Evolutionary conservation across 805 yeast genomes (phyloP).

Genomic region (Allodekkera sacchari): DNA sequence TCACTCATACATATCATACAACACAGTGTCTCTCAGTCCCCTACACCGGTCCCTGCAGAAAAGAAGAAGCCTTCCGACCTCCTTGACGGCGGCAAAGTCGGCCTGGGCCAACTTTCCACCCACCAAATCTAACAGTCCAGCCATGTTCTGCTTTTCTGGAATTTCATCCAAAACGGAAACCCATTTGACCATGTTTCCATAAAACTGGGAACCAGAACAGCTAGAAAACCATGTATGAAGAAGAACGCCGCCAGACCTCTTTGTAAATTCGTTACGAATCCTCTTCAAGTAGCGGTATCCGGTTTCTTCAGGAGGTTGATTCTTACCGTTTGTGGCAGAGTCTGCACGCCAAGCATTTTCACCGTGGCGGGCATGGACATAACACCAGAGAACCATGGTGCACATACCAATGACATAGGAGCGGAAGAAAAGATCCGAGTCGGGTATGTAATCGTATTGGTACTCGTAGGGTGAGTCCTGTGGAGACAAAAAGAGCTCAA

Average conservation of each 20-base stretch:
- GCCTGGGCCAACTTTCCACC: constrained; percentile 31
- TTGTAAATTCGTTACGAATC: constrained; percentile 34
- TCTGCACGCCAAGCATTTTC: neutral
- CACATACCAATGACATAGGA: constrained; percentile 35
- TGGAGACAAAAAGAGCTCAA: constrained; percentile 55
- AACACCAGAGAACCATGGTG: constrained; percentile 43
- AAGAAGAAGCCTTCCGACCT: constrained; percentile 42
- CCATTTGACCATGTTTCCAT: constrained; percentile 32
- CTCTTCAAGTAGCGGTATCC: constrained; percentile 45
- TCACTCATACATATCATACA: constrained; percentile 41
- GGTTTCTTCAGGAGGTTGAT: constrained; percentile 27
- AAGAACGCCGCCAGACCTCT: constrained; percentile 22
- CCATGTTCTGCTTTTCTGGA: constrained; percentile 37
- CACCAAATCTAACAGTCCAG: constrained; percentile 46
- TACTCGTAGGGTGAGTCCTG: constrained; percentile 35
- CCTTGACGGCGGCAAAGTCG: constrained; percentile 51
- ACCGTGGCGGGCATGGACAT: constrained; percentile 39
- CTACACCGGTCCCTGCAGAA: constrained; percentile 48
- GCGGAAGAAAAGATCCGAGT: constrained; percentile 40
- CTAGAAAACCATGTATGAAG: constrained; percentile 27
- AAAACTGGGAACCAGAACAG: constrained; percentile 29
- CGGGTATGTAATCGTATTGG: constrained; percentile 39
- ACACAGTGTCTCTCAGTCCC: constrained; percentile 37
- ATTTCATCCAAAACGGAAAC: constrained; percentile 33
- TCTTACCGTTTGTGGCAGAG: constrained; percentile 14